phyloP scores from a whole-genome alignment of 202 grass and related monocot genomes.

The Zizania palustris region DNA sequence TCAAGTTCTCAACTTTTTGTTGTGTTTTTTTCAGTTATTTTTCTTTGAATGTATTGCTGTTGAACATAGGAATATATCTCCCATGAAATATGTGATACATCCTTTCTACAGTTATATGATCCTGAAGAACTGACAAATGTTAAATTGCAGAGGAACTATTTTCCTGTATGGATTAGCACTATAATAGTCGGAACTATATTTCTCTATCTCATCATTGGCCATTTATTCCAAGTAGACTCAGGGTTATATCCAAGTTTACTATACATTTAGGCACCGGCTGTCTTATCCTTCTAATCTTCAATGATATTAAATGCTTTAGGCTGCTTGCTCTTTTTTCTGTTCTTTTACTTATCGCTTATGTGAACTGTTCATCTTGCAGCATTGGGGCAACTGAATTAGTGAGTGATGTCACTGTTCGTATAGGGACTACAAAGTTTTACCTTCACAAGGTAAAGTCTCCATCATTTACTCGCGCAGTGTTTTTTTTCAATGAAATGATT shows the following conservation, averaged over 20 bases:
- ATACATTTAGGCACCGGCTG: neutral
- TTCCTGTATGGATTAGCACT: too few species aligned
- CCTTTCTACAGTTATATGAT: neutral
- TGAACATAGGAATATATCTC: neutral
- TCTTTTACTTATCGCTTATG: conserved; percentile 22
- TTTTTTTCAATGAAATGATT: neutral
- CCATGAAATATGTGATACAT: neutral
- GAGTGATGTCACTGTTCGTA: conserved; percentile 70
- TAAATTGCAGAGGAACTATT: too few species aligned
- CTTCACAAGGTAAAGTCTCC: conserved; percentile 79
- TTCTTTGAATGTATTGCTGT: conserved; percentile 2
- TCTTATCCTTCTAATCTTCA: neutral
- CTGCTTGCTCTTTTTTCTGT: neutral
- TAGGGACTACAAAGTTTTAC: conserved; percentile 80
- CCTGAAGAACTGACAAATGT: neutral
- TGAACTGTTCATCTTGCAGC: conserved; percentile 55
- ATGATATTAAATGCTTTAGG: neutral
- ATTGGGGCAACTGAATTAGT: conserved; percentile 71
- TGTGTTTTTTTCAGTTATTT: neutral
- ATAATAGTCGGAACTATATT: too few species aligned
- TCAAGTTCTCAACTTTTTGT: too few species aligned
- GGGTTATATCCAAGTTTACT: neutral
- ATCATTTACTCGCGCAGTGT: neutral
- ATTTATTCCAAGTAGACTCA: neutral
- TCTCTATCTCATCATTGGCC: too few species aligned